A percentile compares a stretch with the other conserved stretches of the same genome.
These are phyloP conservation scores for Graphilbum ipis-grandicollis DNA, from an alignment of 2,329 filamentous ascomycete genomes.

Conservation along the genomic window DNA sequence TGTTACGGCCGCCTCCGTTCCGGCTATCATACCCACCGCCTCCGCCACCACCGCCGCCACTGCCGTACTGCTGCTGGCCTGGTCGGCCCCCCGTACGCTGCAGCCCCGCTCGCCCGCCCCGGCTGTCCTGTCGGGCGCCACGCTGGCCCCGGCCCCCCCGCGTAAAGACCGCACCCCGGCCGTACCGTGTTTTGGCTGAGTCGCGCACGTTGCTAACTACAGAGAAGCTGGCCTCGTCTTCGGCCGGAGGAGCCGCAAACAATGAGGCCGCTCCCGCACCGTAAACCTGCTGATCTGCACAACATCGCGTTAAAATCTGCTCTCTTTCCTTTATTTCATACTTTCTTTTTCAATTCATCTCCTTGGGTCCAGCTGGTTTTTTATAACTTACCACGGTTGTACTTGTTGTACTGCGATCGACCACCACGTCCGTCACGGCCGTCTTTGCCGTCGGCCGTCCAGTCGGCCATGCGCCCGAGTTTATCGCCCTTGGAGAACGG, in stretches of 20 bases:
- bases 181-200: slow-evolving; percentile 69
- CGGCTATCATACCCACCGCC: slow-evolving; percentile 49
- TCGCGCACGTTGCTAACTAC: slow-evolving; percentile 92
- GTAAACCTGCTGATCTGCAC: slow-evolving; percentile 83
- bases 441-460: slow-evolving; percentile 84
- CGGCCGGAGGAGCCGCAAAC: slow-evolving; percentile 80
- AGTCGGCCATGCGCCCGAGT: slow-evolving; percentile 97
- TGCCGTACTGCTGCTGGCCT: slow-evolving; percentile 35
- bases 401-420: slow-evolving; percentile 77
- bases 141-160: slow-evolving; percentile 61
- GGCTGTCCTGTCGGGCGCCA: slow-evolving; percentile 46
- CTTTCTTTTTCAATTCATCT: no score
- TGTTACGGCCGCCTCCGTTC: slow-evolving; percentile 46
- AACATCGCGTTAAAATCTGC: background rate
- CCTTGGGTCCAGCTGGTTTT: no score
- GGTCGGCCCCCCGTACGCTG: slow-evolving; percentile 52
- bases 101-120: slow-evolving; percentile 40
- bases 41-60: no score
- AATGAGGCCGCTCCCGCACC: slow-evolving; percentile 72
- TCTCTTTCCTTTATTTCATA: no score
- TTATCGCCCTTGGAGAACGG: slow-evolving; percentile 98
- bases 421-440: slow-evolving; percentile 53
- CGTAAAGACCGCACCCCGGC: slow-evolving; percentile 80
- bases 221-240: slow-evolving; percentile 95
- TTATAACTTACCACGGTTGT: slow-evolving; percentile 76